Evolutionary conservation across 768 basidiomycete species (phyloP), one percentile per base, ranked within the genome.

Genomic region (Hypsizygus marmoreus): DNA sequence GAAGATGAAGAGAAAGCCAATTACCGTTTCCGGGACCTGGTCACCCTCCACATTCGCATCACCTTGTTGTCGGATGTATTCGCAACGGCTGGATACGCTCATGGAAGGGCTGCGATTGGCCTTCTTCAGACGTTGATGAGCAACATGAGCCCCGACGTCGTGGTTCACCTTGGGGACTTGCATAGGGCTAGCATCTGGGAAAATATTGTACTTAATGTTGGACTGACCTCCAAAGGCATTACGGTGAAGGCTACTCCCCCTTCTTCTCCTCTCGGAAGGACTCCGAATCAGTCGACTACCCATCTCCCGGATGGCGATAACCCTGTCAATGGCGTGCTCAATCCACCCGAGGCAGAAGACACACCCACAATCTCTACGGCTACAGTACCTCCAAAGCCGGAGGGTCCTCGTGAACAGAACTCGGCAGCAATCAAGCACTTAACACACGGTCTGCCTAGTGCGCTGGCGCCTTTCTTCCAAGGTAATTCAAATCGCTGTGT

Each of bases 111-210:
- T 20, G 82, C 88, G 1, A 82, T 86, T 7, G 72, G 81, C 2
- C 73, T 95, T 29, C 76, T 95, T 25, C 84, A 89, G 57, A 83
- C 81, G 4, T 66, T 97, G 36, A 85, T 86, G 75, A 76, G 72
- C 16, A 76, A 75, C 17, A 80, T 78, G 17, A 75, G 82, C 13
- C 74, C 80, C 13, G 72, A 82, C 50, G 78, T 91, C 20, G 67
- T 98, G 19, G 66, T 68, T 4, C 79, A 88, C 50, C 72, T 97
- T 20, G 95, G 94, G 3, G 66, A 78, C 34, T 69, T 97, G 5
- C 93, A 97, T 61, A 81, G 91, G 12, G 80, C 84, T 1, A 84
- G 81, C 49, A 79, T 91, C 5, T 91, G 90, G 88, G 91, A 95
- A 67, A 93, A 91, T 55, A 87, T 91, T 30, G 67, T 82, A 13